Evolutionary conservation across 2,329 filamentous ascomycete genomes (phyloP).

Genomic region (Xylaria sp.): DNA sequence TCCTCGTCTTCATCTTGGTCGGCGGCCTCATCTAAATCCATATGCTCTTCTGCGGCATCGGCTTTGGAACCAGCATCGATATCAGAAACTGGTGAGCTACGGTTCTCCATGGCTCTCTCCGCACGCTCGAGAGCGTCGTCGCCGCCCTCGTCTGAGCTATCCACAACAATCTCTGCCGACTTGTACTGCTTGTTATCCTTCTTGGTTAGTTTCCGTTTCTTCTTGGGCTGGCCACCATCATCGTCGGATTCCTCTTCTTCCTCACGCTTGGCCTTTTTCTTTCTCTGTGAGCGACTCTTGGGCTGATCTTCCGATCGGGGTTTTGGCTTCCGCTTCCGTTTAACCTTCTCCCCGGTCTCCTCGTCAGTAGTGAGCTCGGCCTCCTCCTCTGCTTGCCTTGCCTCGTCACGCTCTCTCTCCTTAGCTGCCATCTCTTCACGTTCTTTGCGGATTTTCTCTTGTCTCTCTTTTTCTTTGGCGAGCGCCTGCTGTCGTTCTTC

Average conservation of each 20-base stretch:
- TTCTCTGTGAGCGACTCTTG: constrained; percentile 56
- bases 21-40: constrained; percentile 63
- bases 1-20: constrained; percentile 62
- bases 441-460: constrained; percentile 87
- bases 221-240: constrained; percentile 67
- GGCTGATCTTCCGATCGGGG: constrained; percentile 55
- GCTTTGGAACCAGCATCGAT: constrained; percentile 49
- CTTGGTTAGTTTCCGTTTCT: constrained; percentile 67
- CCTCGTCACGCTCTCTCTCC: constrained; percentile 76
- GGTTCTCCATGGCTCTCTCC: constrained; percentile 55
- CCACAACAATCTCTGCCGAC: constrained; percentile 84
- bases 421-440: constrained; percentile 82
- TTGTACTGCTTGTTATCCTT: constrained; percentile 78
- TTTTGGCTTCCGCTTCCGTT: constrained; percentile 75
- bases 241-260: constrained; percentile 61
- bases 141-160: constrained; percentile 68
- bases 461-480: constrained; percentile 76
- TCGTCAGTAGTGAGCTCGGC: constrained; percentile 85
- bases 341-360: constrained; percentile 84
- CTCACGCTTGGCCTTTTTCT: constrained; percentile 70
- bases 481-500: constrained; percentile 76
- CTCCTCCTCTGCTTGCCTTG: constrained; percentile 75
- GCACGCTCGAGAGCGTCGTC: constrained; percentile 59
- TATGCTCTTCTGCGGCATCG: constrained; percentile 55
- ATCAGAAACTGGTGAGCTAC: constrained; percentile 45